Conservation (phyloP, 148 eudicot genomes). For the Nepenthes mirabilis region DNA sequence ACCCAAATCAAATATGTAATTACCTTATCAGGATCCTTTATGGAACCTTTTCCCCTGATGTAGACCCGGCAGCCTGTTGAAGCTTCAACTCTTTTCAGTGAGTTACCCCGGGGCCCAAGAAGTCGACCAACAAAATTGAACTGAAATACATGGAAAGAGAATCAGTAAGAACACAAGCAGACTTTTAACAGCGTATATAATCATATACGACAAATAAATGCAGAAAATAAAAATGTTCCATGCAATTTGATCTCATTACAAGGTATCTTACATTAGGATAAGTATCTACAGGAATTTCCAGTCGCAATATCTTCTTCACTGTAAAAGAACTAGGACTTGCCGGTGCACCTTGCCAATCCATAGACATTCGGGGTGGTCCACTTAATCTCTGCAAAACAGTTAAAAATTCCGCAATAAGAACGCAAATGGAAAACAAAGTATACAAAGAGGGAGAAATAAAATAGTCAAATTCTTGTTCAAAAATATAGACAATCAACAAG, state of each 20-base stretch:
- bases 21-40: conserved; percentile 97
- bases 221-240: too few species aligned
- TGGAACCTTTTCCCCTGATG: conserved; percentile 96
- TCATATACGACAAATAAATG: neutral
- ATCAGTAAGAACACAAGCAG: neutral
- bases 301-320: conserved; percentile 73
- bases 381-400: conserved; percentile 47
- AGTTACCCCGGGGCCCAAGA: conserved; percentile 95
- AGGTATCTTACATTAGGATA: conserved; percentile 66
- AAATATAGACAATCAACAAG: too few species aligned
- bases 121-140: conserved; percentile 98
- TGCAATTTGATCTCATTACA: neutral
- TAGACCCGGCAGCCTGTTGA: conserved; percentile 95
- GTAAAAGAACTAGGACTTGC: conserved; percentile 92
- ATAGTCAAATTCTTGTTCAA: too few species aligned
- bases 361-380: conserved; percentile 83
- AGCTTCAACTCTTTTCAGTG: conserved; percentile 87
- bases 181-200: neutral
- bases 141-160: conserved; percentile 18
- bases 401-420: too few species aligned
- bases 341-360: conserved; percentile 99
- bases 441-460: too few species aligned
- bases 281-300: conserved; percentile 89
- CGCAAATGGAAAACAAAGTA: too few species aligned
- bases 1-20: neutral